Evolutionary conservation across 106 monocot species (phyloP).

Genomic region (Posidonia australis): DNA sequence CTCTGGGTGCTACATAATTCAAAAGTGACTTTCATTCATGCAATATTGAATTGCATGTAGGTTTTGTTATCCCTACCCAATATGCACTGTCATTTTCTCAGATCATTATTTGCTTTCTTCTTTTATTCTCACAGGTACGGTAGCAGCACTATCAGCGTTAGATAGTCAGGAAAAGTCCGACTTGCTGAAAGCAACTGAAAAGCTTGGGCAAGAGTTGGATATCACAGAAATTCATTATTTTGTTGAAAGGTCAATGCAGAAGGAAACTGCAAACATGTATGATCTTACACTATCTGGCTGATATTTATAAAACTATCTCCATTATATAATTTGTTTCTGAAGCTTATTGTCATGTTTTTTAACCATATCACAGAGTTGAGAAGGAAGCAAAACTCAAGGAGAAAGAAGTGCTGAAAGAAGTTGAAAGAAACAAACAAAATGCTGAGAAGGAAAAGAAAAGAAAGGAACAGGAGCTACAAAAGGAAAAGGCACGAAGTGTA

Average conservation of each 20-base stretch:
- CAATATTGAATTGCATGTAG: no score
- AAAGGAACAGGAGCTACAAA: conserved; percentile 54
- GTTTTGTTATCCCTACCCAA: background rate
- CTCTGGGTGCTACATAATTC: no score
- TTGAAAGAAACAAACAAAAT: conserved; percentile 32
- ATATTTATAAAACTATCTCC: background rate
- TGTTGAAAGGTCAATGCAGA: conserved; percentile 51
- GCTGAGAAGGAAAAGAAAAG: conserved; percentile 55
- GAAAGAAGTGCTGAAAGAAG: conserved; percentile 52
- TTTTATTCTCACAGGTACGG: conserved; percentile 21
- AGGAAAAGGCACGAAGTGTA: conserved; percentile 51
- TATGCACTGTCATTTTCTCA: background rate
- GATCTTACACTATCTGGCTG: background rate
- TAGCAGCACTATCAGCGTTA: conserved; percentile 32
- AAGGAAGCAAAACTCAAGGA: conserved; percentile 49
- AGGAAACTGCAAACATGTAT: conserved; percentile 42
- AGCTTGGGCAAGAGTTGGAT: conserved; percentile 40
- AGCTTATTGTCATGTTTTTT: background rate
- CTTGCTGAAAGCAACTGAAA: conserved; percentile 40
- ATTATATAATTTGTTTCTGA: background rate
- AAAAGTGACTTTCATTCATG: no score
- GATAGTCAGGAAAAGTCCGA: conserved; percentile 22
- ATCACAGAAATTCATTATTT: conserved; percentile 34
- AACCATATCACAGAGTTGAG: conserved; percentile 37
- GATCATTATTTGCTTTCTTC: background rate